These are phyloP conservation scores for Butyriboletus regius DNA, from an alignment of 1,284 basidiomycete species.

Conservation along the genomic window DNA sequence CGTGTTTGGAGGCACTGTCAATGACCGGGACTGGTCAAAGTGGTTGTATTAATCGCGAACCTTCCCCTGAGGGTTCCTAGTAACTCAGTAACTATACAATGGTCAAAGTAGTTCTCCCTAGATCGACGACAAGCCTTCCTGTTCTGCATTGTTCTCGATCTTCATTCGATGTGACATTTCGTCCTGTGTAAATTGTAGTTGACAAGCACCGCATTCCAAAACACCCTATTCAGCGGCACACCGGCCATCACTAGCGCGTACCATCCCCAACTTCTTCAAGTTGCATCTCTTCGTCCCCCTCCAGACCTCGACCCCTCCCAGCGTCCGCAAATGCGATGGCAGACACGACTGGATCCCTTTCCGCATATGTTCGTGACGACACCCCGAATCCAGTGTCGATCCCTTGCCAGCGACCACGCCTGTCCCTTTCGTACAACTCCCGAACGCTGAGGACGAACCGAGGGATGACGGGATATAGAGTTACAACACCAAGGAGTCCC, in stretches of 20 bases:
- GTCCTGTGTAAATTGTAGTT: neutral
- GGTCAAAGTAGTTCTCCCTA: too few species aligned
- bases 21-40: too few species aligned
- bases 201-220: neutral
- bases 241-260: neutral
- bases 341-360: neutral
- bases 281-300: neutral
- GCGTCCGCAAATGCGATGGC: neutral
- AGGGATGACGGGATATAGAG: neutral
- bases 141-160: too few species aligned
- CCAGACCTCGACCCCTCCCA: neutral
- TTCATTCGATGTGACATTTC: neutral
- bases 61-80: too few species aligned
- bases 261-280: neutral
- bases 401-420: neutral
- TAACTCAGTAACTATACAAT: too few species aligned
- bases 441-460: neutral
- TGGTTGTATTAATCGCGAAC: too few species aligned
- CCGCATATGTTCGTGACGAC: neutral
- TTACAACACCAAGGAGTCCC: neutral
- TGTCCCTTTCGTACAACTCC: neutral
- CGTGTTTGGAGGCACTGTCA: too few species aligned
- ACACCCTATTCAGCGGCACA: neutral
- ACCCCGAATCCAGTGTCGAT: slow-evolving; percentile 7
- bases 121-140: too few species aligned